Evolutionary conservation across 192 early-diverging fungal species (phyloP), one percentile per base, ranked within the genome.

Genomic region (Coemansia erecta): DNA sequence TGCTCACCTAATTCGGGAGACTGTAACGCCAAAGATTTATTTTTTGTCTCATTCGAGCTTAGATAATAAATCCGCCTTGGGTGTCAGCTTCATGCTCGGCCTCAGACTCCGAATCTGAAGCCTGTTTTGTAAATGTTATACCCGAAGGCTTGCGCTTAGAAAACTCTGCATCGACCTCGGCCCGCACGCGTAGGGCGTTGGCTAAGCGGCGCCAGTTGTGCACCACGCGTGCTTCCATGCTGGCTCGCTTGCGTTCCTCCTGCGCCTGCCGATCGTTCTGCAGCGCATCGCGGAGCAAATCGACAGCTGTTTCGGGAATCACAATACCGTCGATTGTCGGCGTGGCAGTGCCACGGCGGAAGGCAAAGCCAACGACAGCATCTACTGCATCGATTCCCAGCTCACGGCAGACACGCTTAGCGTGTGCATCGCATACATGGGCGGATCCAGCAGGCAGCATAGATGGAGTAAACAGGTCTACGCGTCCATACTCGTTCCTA

Each of bases 371-470:
- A 63, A 92, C 89, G 49, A 96, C 92, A 7, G 91, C 93, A n/a
- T 82, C 82, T 1, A 81, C 91, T 61, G 81, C 93, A 54, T 94
- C 91, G 15, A 96, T 84, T 7, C 84, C 86, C 40, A 96, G 73
- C 64, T 85, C 80, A 45, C 81, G 81, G 31, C 93, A 93, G 22
- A 98, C 53, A 24, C 75, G 70, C 13, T 56, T 81, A 35, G 91
- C 83, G 4, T 82, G 84, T 14, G 81, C 59, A 46, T 81, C 77
- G 47, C 74, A 68, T 14, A 97, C 62, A 77, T 94, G 92, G 2
- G 82, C 84, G 15, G 82, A 86, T 23, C 92, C 93, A 4, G 68
- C 58, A 6, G 95, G 95, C 47, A 94, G 76, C 95, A 98, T 98
- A 9, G 71, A 74, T 4, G 82, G 67, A 10, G 87, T 86, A 69